These are phyloP conservation scores for Alternaria atra DNA, from an alignment of 2,329 filamentous ascomycete genomes.

Conservation along the genomic window DNA sequence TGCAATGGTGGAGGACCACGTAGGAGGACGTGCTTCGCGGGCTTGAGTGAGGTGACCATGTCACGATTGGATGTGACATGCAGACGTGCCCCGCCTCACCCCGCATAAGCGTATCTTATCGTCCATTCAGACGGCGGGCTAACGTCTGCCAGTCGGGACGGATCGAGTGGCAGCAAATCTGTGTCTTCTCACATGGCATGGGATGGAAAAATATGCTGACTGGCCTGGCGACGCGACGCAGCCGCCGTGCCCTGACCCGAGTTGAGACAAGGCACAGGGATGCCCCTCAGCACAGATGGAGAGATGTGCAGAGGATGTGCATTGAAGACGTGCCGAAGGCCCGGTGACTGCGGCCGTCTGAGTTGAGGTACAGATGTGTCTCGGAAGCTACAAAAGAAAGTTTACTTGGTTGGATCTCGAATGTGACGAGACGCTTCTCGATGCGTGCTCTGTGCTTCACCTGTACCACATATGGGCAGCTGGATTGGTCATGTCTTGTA, in stretches of 20 bases:
- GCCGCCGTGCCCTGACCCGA: constrained; percentile 31
- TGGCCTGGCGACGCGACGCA: constrained; percentile 40
- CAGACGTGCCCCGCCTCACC: constrained; percentile 37
- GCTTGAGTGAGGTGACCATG: not conserved
- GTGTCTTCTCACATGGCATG: constrained; percentile 14
- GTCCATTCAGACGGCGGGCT: constrained; percentile 37
- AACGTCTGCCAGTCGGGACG: constrained; percentile 42
- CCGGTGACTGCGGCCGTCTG: constrained; percentile 13
- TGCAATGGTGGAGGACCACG: constrained; percentile 38
- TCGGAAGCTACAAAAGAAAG: constrained; percentile 9
- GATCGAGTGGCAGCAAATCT: constrained; percentile 36
- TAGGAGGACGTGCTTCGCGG: constrained; percentile 24
- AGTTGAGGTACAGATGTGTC: constrained; percentile 7
- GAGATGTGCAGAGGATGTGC: constrained; percentile 21
- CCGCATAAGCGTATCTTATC: constrained; percentile 40
- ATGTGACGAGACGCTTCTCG: constrained; percentile 7
- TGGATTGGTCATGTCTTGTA: constrained; percentile 39
- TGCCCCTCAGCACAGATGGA: constrained; percentile 5
- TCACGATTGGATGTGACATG: constrained; percentile 20
- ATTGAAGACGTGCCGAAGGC: constrained; percentile 1
- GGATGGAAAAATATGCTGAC: constrained; percentile 17
- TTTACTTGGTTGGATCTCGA: constrained; percentile 4
- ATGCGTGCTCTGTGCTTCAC: constrained; percentile 1
- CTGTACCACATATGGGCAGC: not conserved
- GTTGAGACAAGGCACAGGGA: constrained; percentile 13